Base-by-base conservation (phyloP, 1,139 yeast genomes). In the Suhomyces guaymorum region DNA sequence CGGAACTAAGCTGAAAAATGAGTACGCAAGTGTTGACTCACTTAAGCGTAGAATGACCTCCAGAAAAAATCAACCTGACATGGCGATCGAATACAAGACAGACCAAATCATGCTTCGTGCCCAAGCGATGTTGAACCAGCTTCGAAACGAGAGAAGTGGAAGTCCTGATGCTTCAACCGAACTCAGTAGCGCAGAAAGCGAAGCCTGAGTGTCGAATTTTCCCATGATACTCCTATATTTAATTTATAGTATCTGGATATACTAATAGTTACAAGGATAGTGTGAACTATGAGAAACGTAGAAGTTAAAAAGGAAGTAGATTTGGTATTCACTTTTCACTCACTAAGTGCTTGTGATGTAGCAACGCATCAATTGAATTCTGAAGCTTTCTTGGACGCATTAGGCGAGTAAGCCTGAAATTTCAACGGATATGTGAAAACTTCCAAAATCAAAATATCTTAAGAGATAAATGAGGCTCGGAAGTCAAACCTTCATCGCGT, bases 11-110 rank as follows among this genome's bases (percentile, higher is more conserved):
- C 23, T 32, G 15, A 32, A 20, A 5, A 35, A 41, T 13, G 65
- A 64, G 30, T 70, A 70, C 42, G 73, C 66, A 32, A 69, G 73
- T 46, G 73, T 70, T 7, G 63, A 55, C 40, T 43, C 54, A 28
- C 52, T 70, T 35, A 65, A 64, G 43, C 48, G 72, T 38, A 51
- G 75, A 42, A 43, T 70, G 54, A 66, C 73, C 3, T 55, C 58
- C 5, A 49, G 75, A 38, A 59, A 54, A 44, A 52, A 46, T 32
- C 52, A 52, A 21, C 47, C 39, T 3, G 46, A 41, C 4, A 42
- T 29, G 6, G 43, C 45, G 18, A 30, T 35, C 11, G 47, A 47
- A 19, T 35, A 43, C 17, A 55, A 46, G 39, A 43, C 54, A 15
- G 70, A 58, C 46, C 55, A 54, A 38, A 51, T 52, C 2, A 53